These are phyloP conservation scores for Chlorella sorokiniana DNA, from an alignment of 139 green algal genomes.

Conservation along the genomic window DNA sequence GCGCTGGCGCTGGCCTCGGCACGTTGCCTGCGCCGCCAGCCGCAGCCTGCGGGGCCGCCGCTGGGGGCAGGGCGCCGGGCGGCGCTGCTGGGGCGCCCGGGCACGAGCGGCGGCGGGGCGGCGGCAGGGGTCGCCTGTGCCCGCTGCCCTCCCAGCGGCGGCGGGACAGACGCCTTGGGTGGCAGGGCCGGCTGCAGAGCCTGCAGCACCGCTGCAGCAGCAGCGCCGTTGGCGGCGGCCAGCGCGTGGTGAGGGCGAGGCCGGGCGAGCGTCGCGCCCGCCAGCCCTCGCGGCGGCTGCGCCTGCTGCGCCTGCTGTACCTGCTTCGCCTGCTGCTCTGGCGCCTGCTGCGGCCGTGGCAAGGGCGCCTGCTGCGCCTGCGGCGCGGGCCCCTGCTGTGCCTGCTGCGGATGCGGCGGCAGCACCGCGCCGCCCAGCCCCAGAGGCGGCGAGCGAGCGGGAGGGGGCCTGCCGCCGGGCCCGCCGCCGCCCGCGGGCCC, in stretches of 20 bases:
- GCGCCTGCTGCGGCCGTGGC: not conserved
- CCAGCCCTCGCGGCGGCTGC: not conserved
- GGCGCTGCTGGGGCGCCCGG: too few relatives aligned
- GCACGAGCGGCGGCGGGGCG: not conserved
- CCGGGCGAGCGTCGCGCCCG: not conserved
- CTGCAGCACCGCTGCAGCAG: too few relatives aligned
- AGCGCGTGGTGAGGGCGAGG: too few relatives aligned
- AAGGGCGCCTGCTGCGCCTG: not conserved
- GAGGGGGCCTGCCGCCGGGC: too few relatives aligned
- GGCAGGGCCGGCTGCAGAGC: too few relatives aligned
- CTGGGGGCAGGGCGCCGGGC: too few relatives aligned
- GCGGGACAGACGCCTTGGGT: not conserved
- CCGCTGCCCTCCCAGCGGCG: not conserved
- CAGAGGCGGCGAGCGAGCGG: not conserved
- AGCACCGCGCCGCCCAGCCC: not conserved
- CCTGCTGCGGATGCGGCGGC: not conserved
- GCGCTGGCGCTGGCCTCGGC: too few relatives aligned
- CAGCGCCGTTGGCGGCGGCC: too few relatives aligned
- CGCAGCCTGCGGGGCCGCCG: too few relatives aligned
- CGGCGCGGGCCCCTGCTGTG: not conserved
- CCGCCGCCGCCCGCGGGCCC: too few relatives aligned
- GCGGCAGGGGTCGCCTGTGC: not conserved
- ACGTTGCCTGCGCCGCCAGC: too few relatives aligned
- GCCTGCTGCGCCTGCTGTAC: not conserved
- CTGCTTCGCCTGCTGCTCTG: not conserved